Percentiles rank a stretch among this genome's conserved stretches.
These are phyloP conservation scores for Daldinia grandis DNA, from an alignment of 495 filamentous ascomycete genomes.

Conservation along the genomic window DNA sequence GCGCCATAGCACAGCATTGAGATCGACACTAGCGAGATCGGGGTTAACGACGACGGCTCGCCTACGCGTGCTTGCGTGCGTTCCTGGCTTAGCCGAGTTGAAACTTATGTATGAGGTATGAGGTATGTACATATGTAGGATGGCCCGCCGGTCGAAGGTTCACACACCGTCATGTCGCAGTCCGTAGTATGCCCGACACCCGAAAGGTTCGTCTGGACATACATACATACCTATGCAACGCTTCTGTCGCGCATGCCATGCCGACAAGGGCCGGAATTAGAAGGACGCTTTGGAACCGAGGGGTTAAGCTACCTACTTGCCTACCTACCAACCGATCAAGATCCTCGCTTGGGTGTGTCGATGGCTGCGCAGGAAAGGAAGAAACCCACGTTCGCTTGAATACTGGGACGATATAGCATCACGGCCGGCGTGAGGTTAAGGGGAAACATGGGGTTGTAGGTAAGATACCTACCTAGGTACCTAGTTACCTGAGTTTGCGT, in stretches of 20 bases:
- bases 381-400: background rate
- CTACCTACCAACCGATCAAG: background rate
- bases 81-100: background rate
- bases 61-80: background rate
- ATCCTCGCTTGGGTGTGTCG: background rate
- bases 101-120: background rate
- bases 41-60: background rate
- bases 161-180: background rate
- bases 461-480: background rate
- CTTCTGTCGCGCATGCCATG: background rate
- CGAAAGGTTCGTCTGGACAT: background rate
- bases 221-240: background rate
- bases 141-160: background rate
- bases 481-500: background rate
- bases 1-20: background rate
- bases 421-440: background rate
- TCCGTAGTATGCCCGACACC: slow-evolving; percentile 4
- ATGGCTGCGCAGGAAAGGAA: background rate
- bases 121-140: background rate
- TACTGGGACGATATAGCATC: background rate
- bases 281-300: background rate
- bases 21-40: slow-evolving; percentile 5
- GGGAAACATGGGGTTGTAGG: background rate
- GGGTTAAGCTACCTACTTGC: background rate
- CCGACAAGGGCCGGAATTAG: background rate